Evolutionary conservation across 345 rosid genomes (phyloP), one percentile per base, ranked within the genome.

Genomic region (Clausena lansium): DNA sequence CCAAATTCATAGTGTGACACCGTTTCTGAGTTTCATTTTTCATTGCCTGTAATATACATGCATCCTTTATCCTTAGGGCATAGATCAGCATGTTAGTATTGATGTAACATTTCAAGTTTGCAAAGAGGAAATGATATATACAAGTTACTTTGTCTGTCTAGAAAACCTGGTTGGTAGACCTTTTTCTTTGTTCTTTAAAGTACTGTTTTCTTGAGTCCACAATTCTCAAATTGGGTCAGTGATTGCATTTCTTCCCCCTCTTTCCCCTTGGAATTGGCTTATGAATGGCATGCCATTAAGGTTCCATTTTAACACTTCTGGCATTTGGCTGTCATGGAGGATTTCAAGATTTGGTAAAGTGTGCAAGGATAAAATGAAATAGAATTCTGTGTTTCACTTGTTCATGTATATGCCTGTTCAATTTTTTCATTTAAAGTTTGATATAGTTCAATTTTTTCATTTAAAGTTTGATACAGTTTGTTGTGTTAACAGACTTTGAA

Each of bases 331-430:
- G 17, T 78, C 27, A 63, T 58, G 45, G 78, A 63, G 78, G 52
- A 38, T 76, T 67, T 54, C 67, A 27, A 33, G 36, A 28, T 76
- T 63, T 54, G 67, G n/a, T 45, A 24, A 52, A 35, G 6, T 54
- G 5, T 54, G 65, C 36, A 24, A 22, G 25, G 47, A 66, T 65
- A 50, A 66, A 33, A 52, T 3, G 33, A 22, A 45, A 32, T 41
- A 36, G 25, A 19, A 20, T 76, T 78, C 19, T 71, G 78, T 52
- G n/a, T 60, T 68, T 75, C 45, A 73, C 74, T 67, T 14, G 41
- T 67, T 75, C 47, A 10, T 79, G 83, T 86, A 75, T 55, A 79
- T 77, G 65, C 59, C 72, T 61, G 25, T 66, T 47, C 11, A 38
- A n/a, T 27, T 71, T 57, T 52, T n/a, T n/a, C n/a, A n/a, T n/a